Evolutionary conservation across 1,139 yeast species (phyloP).

Genomic region (Blastobotrys persicus): DNA sequence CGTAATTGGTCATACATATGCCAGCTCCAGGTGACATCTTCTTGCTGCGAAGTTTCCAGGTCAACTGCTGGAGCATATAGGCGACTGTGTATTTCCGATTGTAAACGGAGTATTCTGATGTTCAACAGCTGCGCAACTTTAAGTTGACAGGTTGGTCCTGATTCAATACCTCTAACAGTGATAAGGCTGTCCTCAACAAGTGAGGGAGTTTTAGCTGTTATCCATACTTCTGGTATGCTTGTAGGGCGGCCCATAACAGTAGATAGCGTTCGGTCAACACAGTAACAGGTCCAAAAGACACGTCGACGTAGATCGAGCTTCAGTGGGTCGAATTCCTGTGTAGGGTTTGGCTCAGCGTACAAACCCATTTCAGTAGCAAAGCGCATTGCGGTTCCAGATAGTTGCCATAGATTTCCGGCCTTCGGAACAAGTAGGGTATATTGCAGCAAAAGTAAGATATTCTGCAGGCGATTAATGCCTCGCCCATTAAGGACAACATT

Average conservation of each 20-base stretch:
- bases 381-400: slow-evolving; percentile 12
- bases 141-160: slow-evolving; percentile 13
- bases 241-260: slow-evolving; percentile 14
- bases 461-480: slow-evolving; percentile 11
- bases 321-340: slow-evolving; percentile 11
- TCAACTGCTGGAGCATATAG: slow-evolving; percentile 9
- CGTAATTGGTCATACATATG: slow-evolving; percentile 14
- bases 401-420: slow-evolving; percentile 14
- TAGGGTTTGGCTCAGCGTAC: slow-evolving; percentile 11
- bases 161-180: slow-evolving; percentile 4
- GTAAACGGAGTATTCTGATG: slow-evolving; percentile 10
- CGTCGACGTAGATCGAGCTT: slow-evolving; percentile 13
- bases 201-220: slow-evolving; percentile 11
- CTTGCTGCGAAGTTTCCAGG: background rate
- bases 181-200: slow-evolving; percentile 13
- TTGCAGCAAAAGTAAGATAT: slow-evolving; percentile 11
- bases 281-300: slow-evolving; percentile 15
- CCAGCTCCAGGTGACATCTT: slow-evolving; percentile 11
- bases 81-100: slow-evolving; percentile 13
- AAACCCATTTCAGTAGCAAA: slow-evolving; percentile 14
- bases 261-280: slow-evolving; percentile 13
- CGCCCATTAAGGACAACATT: slow-evolving; percentile 4
- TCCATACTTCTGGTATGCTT: slow-evolving; percentile 12
- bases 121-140: slow-evolving; percentile 12
- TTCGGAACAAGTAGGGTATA: slow-evolving; percentile 13